Conservation (phyloP, 1,284 basidiomycete species). For the Trametes sp. region DNA sequence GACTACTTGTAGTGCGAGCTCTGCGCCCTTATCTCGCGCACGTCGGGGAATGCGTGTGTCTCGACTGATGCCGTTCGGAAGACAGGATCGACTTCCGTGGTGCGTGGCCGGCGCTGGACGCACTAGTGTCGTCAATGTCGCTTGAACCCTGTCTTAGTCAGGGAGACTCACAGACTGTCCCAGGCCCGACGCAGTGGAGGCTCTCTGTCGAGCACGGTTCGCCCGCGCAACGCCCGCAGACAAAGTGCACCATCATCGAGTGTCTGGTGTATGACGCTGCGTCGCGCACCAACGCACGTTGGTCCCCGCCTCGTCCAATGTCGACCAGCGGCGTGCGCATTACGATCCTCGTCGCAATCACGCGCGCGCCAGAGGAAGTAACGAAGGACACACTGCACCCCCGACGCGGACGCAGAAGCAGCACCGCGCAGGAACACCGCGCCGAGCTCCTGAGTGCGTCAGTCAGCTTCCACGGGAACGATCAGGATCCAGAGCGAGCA, state of each 20-base stretch:
- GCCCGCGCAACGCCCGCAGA: background rate
- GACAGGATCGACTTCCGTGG: constrained; percentile 11
- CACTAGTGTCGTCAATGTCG: background rate
- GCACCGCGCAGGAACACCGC: constrained; percentile 7
- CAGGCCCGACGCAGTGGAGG: constrained; percentile 6
- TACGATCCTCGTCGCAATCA: constrained; percentile 12
- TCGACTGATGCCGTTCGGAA: constrained; percentile 8
- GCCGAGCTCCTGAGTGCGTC: constrained; percentile 4
- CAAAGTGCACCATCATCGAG: background rate
- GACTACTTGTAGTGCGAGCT: constrained; percentile 10
- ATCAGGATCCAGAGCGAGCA: background rate
- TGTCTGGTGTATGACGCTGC: background rate
- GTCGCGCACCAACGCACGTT: constrained; percentile 15
- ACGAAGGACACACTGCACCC: no score
- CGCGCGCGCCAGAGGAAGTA: constrained; percentile 21
- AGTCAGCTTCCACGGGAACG: background rate
- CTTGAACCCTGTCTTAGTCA: background rate
- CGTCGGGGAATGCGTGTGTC: background rate
- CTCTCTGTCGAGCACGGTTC: background rate
- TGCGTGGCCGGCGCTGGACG: background rate
- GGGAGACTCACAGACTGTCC: background rate
- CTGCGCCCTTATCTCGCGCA: constrained; percentile 10
- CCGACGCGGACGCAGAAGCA: background rate
- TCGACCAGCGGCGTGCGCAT: constrained; percentile 8
- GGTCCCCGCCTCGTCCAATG: constrained; percentile 1